Base-by-base conservation (phyloP, 148 eudicot genomes). In the Persicaria tinctoria region DNA sequence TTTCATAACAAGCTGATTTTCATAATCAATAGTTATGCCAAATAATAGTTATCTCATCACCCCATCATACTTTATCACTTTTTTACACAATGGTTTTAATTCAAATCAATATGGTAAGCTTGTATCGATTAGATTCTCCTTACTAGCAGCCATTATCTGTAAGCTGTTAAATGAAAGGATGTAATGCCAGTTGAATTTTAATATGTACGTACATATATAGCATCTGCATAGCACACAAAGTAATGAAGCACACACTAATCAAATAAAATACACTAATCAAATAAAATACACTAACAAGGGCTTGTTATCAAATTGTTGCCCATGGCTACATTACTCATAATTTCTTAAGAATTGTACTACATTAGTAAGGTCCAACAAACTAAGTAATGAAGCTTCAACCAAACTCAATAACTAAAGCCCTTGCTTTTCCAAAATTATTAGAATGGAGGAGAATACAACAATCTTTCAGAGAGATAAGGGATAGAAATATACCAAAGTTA, bases 401-500 rank as follows among this genome's bases (percentile, higher is more conserved):
- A 41, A 5, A 64, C 8, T 32, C 17, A 38, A 38, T 2, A 38
- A 4, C 6, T 0, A 64, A 13, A 38, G 46, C 38, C 2, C 13
- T 38, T 32, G 11, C 46, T 63, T 27, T 17, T 62, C 45, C 16
- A 23, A 32, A 23, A 38, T 66, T 38, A 66, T 41, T 17, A 66
- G 47, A 66, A 66, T 6, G 17, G n/a, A 66, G 18, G 46, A 38
- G 17, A 66, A 41, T 38, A 66, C 17, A 66, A 38, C 8, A 38
- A 41, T 38, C 23, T 6, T 68, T 17, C n/a, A 45, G 38, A 13
- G 57, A 47, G 46, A 80, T 78, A 66, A 76, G 70, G 79, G 62
- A 54, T 48, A 76, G 68, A 49, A 8, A 41, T 53, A 62, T 94
- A 94, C 98, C 98, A 84, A 94, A 94, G 76, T 94, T 94, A 81